Percentiles rank a stretch among this genome's conserved stretches.
Conservation (phyloP, 805 yeast species). For the Citeromyces nyonsensis region DNA sequence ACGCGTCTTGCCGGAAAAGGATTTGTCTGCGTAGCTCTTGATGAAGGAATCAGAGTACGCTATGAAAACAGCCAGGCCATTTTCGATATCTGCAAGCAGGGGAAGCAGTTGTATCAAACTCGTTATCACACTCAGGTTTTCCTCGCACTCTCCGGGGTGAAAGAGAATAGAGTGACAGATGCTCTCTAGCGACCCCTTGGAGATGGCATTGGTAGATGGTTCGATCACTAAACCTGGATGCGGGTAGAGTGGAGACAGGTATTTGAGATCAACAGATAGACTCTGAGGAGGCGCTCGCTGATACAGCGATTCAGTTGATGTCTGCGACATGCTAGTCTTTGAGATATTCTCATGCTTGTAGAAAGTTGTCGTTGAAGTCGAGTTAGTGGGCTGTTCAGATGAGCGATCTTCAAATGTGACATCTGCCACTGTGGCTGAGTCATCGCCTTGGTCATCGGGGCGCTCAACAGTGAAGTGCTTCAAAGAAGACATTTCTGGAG, state of each 20-base stretch:
- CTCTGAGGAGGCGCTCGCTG: neutral
- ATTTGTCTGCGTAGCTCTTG: conserved; percentile 1
- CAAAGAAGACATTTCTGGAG: conserved; percentile 24
- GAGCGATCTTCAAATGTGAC: neutral
- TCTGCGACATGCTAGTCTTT: neutral
- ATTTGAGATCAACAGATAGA: conserved; percentile 6
- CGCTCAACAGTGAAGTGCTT: conserved; percentile 12
- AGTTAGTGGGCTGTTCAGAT: neutral
- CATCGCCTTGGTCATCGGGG: neutral
- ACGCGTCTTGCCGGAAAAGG: neutral
- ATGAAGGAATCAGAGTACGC: conserved; percentile 13
- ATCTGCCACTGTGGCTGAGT: neutral
- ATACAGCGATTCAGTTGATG: neutral
- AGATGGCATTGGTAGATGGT: conserved; percentile 21
- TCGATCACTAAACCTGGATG: conserved; percentile 50
- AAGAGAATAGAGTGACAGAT: conserved; percentile 63
- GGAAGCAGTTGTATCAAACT: conserved; percentile 40
- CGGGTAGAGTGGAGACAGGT: conserved; percentile 29
- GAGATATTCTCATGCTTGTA: neutral
- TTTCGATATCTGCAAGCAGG: conserved; percentile 28
- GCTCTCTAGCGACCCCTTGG: conserved; percentile 51
- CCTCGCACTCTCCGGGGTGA: conserved; percentile 16
- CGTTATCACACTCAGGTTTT: conserved; percentile 12
- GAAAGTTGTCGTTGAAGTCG: neutral
- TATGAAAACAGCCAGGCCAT: conserved; percentile 24